A percentile compares a stretch with the other conserved stretches of the same genome.
phyloP scores from a whole-genome alignment of 805 yeast species.

The baker's yeast (Saccharomyces cerevisiae) region DNA sequence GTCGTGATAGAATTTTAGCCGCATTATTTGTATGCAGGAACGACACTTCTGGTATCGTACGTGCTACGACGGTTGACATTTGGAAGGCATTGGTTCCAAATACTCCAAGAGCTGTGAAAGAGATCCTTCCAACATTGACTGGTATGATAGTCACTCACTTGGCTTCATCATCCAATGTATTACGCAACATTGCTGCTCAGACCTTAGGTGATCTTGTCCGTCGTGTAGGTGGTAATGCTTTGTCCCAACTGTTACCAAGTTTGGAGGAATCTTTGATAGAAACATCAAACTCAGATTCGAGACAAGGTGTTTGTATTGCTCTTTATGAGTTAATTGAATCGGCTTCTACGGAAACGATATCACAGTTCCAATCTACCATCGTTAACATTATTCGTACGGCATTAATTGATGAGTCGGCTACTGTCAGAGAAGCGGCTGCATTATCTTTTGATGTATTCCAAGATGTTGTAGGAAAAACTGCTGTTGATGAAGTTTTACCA shows the following conservation, averaged over 20 bases:
- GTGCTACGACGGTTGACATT: constrained; percentile 83
- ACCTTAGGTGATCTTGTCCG: constrained; percentile 92
- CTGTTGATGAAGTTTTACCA: constrained; percentile 85
- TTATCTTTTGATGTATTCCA: constrained; percentile 83
- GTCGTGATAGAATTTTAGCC: constrained; percentile 80
- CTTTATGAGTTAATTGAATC: constrained; percentile 76
- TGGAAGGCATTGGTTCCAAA: constrained; percentile 96
- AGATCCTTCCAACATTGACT: constrained; percentile 78
- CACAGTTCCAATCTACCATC: constrained; percentile 56
- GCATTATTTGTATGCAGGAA: constrained; percentile 90
- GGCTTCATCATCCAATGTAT: constrained; percentile 71
- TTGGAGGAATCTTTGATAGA: constrained; percentile 55
- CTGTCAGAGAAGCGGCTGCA: constrained; percentile 88
- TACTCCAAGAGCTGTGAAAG: constrained; percentile 90
- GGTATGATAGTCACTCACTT: constrained; percentile 70
- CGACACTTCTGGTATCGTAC: constrained; percentile 78
- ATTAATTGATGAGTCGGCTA: constrained; percentile 60
- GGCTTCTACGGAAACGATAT: constrained; percentile 51
- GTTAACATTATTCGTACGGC: constrained; percentile 72
- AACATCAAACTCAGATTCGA: constrained; percentile 68
- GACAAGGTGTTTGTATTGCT: constrained; percentile 96
- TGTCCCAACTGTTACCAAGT: constrained; percentile 78
- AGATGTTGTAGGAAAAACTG: constrained; percentile 69
- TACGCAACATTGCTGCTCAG: constrained; percentile 83
- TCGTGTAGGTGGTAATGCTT: constrained; percentile 83